Conservation (phyloP, 371 early-diverging fungal genomes). For the Syncephalis fuscata region DNA sequence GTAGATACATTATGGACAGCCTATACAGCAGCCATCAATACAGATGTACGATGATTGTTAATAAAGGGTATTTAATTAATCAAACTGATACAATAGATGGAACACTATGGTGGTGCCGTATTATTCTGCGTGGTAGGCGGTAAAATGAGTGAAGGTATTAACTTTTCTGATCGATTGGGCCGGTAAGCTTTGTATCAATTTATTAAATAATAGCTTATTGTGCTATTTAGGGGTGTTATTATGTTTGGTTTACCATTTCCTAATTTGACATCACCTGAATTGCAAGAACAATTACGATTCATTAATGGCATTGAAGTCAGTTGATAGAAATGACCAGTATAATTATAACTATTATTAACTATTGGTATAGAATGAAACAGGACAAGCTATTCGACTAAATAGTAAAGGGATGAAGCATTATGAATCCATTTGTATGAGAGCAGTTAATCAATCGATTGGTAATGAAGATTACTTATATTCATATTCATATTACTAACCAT, state of each 20-base stretch:
- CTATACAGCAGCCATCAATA: conserved; percentile 15
- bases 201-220: background rate
- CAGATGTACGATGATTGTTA: conserved; percentile 3
- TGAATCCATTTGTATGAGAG: conserved; percentile 86
- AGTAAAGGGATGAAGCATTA: conserved; percentile 51
- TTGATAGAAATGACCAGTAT: no score
- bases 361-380: background rate
- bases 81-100: background rate
- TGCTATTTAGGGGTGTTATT: conserved; percentile 42
- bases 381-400: background rate
- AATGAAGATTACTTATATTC: no score
- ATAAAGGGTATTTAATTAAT: background rate
- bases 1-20: conserved; percentile 42
- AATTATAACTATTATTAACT: background rate
- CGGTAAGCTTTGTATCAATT: conserved; percentile 22
- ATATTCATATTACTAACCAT: no score
- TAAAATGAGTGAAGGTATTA: conserved; percentile 95
- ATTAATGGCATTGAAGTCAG: conserved; percentile 5
- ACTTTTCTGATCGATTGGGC: conserved; percentile 79
- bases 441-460: conserved; percentile 95
- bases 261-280: conserved; percentile 45
- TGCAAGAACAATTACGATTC: conserved; percentile 62
- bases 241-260: conserved; percentile 87
- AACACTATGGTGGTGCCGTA: conserved; percentile 43
- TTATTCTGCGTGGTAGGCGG: conserved; percentile 95